phyloP scores from a whole-genome alignment of 2,329 filamentous ascomycete species.

The Neoscytalidium dimidiatum region DNA sequence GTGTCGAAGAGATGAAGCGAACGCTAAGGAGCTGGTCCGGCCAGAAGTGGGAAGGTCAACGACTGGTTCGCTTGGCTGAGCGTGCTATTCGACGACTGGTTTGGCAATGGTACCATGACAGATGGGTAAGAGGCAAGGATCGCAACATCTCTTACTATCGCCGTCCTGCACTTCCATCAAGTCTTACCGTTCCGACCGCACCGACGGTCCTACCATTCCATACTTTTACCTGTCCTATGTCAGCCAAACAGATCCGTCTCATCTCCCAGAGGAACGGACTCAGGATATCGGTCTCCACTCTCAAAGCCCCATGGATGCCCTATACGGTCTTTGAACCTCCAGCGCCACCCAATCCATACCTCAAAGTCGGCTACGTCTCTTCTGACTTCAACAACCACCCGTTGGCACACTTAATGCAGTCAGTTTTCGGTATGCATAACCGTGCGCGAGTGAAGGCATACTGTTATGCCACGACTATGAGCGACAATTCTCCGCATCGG shows the following conservation, averaged over 20 bases:
- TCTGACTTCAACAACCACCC: constrained; percentile 99
- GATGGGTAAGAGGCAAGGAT: constrained; percentile 64
- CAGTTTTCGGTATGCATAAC: constrained; percentile 91
- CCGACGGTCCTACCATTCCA: constrained; percentile 96
- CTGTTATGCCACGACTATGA: constrained; percentile 93
- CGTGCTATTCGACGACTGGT: constrained; percentile 75
- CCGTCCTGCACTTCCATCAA: constrained; percentile 71
- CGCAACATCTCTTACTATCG: constrained; percentile 63
- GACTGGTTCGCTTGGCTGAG: constrained; percentile 80
- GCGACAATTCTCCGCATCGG: constrained; percentile 85
- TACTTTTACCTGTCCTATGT: constrained; percentile 93
- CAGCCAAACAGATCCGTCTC: constrained; percentile 84
- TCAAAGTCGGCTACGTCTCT: constrained; percentile 95
- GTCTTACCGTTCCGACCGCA: constrained; percentile 77
- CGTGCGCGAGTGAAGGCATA: constrained; percentile 73
- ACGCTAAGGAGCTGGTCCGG: constrained; percentile 62
- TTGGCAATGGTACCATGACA: constrained; percentile 87
- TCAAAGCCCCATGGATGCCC: constrained; percentile 85
- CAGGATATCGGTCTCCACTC: constrained; percentile 86
- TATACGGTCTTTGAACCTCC: constrained; percentile 81
- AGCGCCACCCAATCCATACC: constrained; percentile 72
- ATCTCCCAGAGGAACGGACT: constrained; percentile 95
- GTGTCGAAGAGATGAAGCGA: constrained; percentile 38
- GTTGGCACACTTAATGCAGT: constrained; percentile 96
- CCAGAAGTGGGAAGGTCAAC: constrained; percentile 83